Percentiles rank a stretch among this genome's conserved stretches.
Conservation (phyloP, 371 early-diverging fungal species). For the Funneliformis caledonium region DNA sequence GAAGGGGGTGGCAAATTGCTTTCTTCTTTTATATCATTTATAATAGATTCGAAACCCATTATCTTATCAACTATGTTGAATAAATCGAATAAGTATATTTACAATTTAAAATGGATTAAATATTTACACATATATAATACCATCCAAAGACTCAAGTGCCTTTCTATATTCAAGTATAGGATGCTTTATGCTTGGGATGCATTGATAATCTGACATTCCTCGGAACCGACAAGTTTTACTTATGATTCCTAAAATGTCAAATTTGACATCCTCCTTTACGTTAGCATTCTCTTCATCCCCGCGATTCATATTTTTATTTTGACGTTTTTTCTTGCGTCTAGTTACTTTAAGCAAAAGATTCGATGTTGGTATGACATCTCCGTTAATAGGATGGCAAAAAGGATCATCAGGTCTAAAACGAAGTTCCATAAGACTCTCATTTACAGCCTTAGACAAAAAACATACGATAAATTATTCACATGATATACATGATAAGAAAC, state of each 20-base stretch:
- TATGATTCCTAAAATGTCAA: slow-evolving; percentile 38
- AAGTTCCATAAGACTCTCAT: slow-evolving; percentile 51
- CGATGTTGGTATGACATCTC: slow-evolving; percentile 55
- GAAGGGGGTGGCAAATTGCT: slow-evolving; percentile 40
- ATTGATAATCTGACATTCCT: slow-evolving; percentile 41
- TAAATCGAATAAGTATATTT: neutral
- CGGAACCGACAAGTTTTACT: slow-evolving; percentile 41
- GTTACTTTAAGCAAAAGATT: slow-evolving; percentile 67
- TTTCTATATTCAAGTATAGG: slow-evolving; percentile 30
- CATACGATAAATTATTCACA: neutral
- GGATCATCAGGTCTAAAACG: slow-evolving; percentile 59
- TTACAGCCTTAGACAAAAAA: slow-evolving; percentile 30
- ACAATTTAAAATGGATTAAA: neutral
- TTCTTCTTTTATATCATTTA: slow-evolving; percentile 6
- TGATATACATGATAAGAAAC: neutral
- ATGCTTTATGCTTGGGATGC: slow-evolving; percentile 27
- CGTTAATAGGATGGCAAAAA: slow-evolving; percentile 68
- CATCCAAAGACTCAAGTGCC: slow-evolving; percentile 30
- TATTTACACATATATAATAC: neutral
- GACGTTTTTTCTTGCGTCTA: slow-evolving; percentile 48
- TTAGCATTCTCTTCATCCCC: neutral
- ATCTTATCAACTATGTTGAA: slow-evolving; percentile 31
- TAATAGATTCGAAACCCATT: slow-evolving; percentile 23
- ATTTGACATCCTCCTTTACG: neutral
- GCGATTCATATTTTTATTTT: slow-evolving; percentile 27